Conservation (phyloP, 2,329 filamentous ascomycete species). For the Sarocladiaceae sp. region DNA sequence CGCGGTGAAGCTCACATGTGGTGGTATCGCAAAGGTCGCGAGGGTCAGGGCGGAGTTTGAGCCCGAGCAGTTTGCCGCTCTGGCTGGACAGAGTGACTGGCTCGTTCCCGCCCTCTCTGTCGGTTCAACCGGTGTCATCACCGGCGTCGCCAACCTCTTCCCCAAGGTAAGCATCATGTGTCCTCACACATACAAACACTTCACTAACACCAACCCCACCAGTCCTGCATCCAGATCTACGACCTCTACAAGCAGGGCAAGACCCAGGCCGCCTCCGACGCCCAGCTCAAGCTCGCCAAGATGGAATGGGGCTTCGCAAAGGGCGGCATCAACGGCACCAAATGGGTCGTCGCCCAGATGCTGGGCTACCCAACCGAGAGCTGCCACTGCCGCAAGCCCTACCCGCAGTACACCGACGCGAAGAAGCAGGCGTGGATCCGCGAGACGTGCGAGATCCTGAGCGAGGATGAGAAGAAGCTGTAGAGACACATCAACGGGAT, state of each 20-base stretch:
- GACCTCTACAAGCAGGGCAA: constrained; percentile 42
- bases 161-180: constrained; percentile 49
- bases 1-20: constrained; percentile 66
- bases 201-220: too few relatives aligned
- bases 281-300: constrained; percentile 44
- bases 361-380: constrained; percentile 44
- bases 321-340: constrained; percentile 54
- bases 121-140: constrained; percentile 54
- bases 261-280: constrained; percentile 37
- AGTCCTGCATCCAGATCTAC: constrained; percentile 40
- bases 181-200: too few relatives aligned
- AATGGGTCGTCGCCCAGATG: constrained; percentile 51
- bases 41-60: constrained; percentile 47
- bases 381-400: constrained; percentile 47
- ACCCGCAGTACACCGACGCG: constrained; percentile 38
- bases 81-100: constrained; percentile 70
- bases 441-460: too few relatives aligned
- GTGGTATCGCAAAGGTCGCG: constrained; percentile 66
- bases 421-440: constrained; percentile 29
- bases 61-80: constrained; percentile 52
- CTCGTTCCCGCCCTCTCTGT: constrained; percentile 53
- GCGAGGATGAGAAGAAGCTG: too few relatives aligned
- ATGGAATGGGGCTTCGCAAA: constrained; percentile 52
- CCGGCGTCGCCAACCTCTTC: constrained; percentile 57
- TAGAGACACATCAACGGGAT: too few relatives aligned